Base-by-base conservation (phyloP, 139 green algal genomes). In the Asterochloris sp. region DNA sequence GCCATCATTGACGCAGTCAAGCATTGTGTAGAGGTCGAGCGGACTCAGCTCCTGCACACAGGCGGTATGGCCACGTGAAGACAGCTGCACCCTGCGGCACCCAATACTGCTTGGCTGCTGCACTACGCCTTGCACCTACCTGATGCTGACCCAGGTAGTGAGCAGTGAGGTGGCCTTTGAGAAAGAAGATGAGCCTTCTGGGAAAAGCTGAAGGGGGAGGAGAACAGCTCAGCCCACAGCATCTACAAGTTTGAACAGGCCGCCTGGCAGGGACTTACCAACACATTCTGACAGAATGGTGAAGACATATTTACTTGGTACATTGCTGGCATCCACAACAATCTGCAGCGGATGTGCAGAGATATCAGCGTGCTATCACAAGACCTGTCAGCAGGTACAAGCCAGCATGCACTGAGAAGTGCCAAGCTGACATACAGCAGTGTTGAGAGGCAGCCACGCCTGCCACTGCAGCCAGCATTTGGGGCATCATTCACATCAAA, bases 101-200 rank as follows among this genome's bases (percentile, higher is more conserved):
- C 38, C 4, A 54, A 10, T 6, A 54, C 6, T 54, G 38, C 38
- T 54, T 54, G 38, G 2, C 38, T 54, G 38, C 38, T 54, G 38
- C 38, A 54, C 38, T 2, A 54, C 2, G 6, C 38, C 38, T 54
- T 54, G 38, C 38, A 6, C 38, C 38, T 54, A 54, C 38, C 38
- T 54, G 38, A 54, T 54, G 38, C 38, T 54, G 38, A 54, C 38
- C 38, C 38, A 54, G 38, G 38, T 54, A 54, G 38, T 54, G 38
- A 54, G 38, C 38, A 54, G 38, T 54, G 38, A 54, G 38, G 38
- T 54, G 38, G 73, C 88, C 91, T 27, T 89, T 88, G 0, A 96
- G 85, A 79, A 96, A 96, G 87, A 96, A 96, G 64, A 96, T 92
- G 71, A 96, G 88, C 8, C 88, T 83, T 69, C 91, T 64, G 10